Conservation (phyloP, 441 rosid genomes). For the Syzygium syzygioides region DNA sequence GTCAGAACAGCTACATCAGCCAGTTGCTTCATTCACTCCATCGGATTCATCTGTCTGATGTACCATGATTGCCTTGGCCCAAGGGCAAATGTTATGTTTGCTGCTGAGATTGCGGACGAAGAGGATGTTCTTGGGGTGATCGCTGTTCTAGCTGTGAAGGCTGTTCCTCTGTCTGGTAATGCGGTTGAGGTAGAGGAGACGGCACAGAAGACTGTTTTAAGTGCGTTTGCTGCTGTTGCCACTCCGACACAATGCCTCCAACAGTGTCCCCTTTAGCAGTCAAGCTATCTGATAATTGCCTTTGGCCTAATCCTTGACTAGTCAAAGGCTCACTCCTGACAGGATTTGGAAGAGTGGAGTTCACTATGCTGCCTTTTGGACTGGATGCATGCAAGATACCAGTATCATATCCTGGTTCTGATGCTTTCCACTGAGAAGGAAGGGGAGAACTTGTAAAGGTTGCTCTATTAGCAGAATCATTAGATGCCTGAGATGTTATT, state of each 20-base stretch:
- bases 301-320: constrained; percentile 53
- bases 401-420: constrained; percentile 43
- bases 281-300: constrained; percentile 53
- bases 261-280: constrained; percentile 35
- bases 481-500: constrained; percentile 37
- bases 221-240: constrained; percentile 41
- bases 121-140: constrained; percentile 39
- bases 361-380: constrained; percentile 38
- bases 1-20: constrained; percentile 38
- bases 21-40: constrained; percentile 53
- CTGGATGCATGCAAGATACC: constrained; percentile 31
- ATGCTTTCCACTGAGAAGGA: constrained; percentile 42
- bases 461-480: constrained; percentile 35
- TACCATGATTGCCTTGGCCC: constrained; percentile 47
- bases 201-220: constrained; percentile 33
- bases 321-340: constrained; percentile 42
- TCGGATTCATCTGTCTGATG: constrained; percentile 50
- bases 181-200: constrained; percentile 39
- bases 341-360: constrained; percentile 34
- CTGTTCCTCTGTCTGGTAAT: constrained; percentile 49
- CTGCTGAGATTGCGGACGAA: constrained; percentile 39
- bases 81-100: constrained; percentile 45
- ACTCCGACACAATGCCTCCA: constrained; percentile 27
- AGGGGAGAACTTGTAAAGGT: constrained; percentile 35
- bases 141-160: constrained; percentile 48